Evolutionary conservation across 176 grass and related monocot species (phyloP), one percentile per base, ranked within the genome.

Genomic region (Carex parvula): DNA sequence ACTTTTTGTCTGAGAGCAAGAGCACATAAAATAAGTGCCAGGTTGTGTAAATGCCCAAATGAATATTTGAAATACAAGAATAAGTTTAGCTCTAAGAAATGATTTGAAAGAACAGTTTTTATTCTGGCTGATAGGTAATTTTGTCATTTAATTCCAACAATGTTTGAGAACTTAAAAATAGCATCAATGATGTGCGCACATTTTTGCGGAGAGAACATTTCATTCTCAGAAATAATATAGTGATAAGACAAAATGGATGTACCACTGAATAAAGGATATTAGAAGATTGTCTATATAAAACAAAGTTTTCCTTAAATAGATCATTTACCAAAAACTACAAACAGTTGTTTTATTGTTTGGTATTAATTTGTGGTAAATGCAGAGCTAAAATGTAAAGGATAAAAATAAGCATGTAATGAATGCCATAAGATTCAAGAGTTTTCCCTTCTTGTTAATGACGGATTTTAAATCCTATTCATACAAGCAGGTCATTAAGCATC

Each of bases 1-100:
- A 64, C 90, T 89, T 79, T 84, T 74, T 22, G 80, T 41, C 94
- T 97, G 54, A n/a, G n/a, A 81, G 24, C 21, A 63, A 57, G 17
- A 10, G 12, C 7, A 8, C 17, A 41, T n/a, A 70, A 20, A 41
- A 44, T 70, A 70, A 70, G 37, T 70, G 16, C 67, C 37, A 42
- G 67, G 35, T 70, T 70, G 15, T 44, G 37, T 63, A 60, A 32
- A 39, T 8, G 5, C 54, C 8, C 32, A 20, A 32, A 60, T 29
- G 1, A 30, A 81, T 59, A 81, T 37, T 14, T 37, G 17, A 81
- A 39, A 42, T 81, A 81, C 15, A 60, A 44, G 30, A 81, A 60
- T 22, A 39, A 81, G 55, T 57, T 81, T 10, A 39, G 37, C 37
- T 5, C 37, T 39, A 39, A 39, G 37, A 39, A 39, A 39, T 39